A percentile compares a stretch with the other conserved stretches of the same genome.
phyloP scores from a whole-genome alignment of 73 alveolate species.

The Chromera velia region DNA sequence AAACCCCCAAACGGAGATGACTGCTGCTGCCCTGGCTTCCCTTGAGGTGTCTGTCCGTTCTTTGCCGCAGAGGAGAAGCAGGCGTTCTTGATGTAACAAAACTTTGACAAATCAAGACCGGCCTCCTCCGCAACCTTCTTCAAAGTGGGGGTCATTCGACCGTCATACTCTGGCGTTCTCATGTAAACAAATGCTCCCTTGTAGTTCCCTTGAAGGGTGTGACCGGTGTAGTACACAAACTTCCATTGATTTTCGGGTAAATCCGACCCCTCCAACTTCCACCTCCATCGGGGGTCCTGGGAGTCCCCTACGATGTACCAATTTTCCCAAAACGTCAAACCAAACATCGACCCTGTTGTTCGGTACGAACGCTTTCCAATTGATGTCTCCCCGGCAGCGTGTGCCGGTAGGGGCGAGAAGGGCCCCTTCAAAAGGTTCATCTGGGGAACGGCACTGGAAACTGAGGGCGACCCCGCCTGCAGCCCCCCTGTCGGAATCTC shows the following conservation, averaged over 20 bases:
- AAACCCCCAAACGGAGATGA: no score
- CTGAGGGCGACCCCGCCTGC: neutral
- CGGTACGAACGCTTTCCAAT: no score
- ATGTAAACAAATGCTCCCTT: neutral
- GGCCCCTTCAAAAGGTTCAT: no score
- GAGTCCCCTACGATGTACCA: no score
- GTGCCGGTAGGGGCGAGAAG: no score
- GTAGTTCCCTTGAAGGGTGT: neutral
- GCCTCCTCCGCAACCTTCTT: neutral
- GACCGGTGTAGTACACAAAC: neutral
- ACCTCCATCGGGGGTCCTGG: no score
- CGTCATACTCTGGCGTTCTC: neutral
- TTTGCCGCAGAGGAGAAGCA: neutral
- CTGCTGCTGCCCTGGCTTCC: neutral
- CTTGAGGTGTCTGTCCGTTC: neutral
- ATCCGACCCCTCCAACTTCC: no score
- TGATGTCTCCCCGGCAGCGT: no score
- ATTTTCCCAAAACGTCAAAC: neutral
- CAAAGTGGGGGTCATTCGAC: neutral
- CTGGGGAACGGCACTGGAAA: no score
- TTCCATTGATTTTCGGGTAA: no score
- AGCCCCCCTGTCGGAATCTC: neutral
- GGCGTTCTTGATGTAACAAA: neutral
- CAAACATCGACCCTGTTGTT: neutral
- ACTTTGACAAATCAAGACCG: neutral